Conservation (phyloP, 495 filamentous ascomycete species). For the Talaromyces trachyspermus region DNA sequence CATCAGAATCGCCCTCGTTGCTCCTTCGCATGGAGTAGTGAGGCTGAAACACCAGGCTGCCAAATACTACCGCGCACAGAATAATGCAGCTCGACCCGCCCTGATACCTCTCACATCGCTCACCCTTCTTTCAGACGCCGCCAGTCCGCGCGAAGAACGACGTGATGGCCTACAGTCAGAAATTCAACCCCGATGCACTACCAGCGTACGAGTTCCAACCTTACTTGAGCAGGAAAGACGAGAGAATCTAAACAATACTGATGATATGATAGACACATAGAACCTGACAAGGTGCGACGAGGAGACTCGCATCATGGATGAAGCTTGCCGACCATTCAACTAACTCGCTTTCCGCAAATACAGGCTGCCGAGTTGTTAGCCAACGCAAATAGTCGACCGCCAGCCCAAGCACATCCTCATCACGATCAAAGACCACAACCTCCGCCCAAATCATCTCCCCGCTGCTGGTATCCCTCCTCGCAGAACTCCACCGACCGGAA, state of each 20-base stretch:
- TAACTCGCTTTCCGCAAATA: background rate
- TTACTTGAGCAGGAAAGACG: background rate
- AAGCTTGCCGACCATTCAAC: background rate
- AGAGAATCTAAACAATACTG: background rate
- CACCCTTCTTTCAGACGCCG: background rate
- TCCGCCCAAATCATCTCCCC: slow-evolving; percentile 20
- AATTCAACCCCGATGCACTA: slow-evolving; percentile 92
- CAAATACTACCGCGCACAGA: no score
- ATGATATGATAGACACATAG: slow-evolving; percentile 22
- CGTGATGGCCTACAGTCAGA: slow-evolving; percentile 87
- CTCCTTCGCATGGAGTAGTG: no score
- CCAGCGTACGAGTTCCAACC: slow-evolving; percentile 64
- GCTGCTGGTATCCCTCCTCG: slow-evolving; percentile 22
- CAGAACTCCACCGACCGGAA: slow-evolving; percentile 23
- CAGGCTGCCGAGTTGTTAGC: slow-evolving; percentile 5
- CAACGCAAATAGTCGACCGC: background rate
- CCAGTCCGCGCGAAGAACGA: background rate
- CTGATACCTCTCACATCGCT: no score
- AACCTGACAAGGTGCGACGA: slow-evolving; percentile 74
- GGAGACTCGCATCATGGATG: slow-evolving; percentile 5
- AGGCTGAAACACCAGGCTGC: no score
- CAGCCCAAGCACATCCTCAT: slow-evolving; percentile 20
- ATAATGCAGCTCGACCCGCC: no score
- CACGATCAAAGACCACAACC: slow-evolving; percentile 24
- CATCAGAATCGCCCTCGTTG: no score